Evolutionary conservation across 2,329 filamentous ascomycete species (phyloP), one percentile per base, ranked within the genome.

Genomic region (Diaporthe sp.): DNA sequence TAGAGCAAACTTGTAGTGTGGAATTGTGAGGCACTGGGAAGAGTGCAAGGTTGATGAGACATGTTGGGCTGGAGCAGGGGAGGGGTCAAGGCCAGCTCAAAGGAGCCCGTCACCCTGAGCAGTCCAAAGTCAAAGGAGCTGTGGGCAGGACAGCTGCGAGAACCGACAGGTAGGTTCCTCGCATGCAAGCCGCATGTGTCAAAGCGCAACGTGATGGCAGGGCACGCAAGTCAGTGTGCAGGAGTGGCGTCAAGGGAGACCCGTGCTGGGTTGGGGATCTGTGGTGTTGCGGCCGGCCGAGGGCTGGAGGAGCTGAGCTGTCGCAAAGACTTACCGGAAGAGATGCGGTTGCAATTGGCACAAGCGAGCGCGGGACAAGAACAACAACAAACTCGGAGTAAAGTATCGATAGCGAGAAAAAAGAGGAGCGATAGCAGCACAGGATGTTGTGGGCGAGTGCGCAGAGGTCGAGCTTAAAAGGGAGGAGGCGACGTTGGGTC

Each of bases 21-120:
- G 45, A 38, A 25, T 45, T 25, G 35, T 58, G 64, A 67, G 40
- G 58, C 71, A 50, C 17, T 40, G 19, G 60, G 55, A 60, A 47
- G 28, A 17, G 71, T 67, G 66, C 58, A 74, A 74, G 75, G 72
- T 61, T 64, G 68, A 61, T 76, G 75, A 76, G 73, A 76, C 75
- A 76, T 74, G 68, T 69, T 60, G 67, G 57, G 57, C 71, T 45
- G 55, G 70, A 57, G 74, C 74, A 75, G 60, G 68, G 74, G 45
- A 61, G 61, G 68, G 64, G 60, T 13, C 28, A 30, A 22, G 19
- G 40, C 58, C 40, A 72, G 68, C 47, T 72, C 75, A 76, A 76
- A 72, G 70, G 70, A 45, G 42, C 58, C 57, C 25, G 47, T 25
- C 50, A 47, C 64, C 57, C 58, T 28, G 38, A 64, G 40, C 33